A percentile compares a stretch with the other conserved stretches of the same genome.
These are phyloP conservation scores for Solioccasus polychromus DNA, from an alignment of 768 basidiomycete genomes.

Conservation along the genomic window DNA sequence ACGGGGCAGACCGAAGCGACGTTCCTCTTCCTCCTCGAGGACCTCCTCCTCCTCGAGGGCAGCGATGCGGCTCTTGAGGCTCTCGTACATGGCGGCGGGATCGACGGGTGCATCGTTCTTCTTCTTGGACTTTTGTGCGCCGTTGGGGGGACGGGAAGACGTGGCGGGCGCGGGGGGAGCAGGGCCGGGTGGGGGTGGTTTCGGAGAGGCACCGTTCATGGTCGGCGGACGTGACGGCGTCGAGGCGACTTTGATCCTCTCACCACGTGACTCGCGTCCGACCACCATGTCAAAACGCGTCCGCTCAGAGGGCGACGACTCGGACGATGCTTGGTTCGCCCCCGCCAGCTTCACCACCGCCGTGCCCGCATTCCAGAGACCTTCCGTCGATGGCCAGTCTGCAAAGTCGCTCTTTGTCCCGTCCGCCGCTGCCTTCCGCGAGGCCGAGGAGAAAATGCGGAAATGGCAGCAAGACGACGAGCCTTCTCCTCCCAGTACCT, in stretches of 20 bases:
- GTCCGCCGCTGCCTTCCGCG: conserved; percentile 51
- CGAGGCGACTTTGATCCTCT: conserved; percentile 50
- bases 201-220: too few relatives aligned
- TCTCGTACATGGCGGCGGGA: conserved; percentile 85
- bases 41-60: conserved; percentile 87
- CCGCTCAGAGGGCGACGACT: too few relatives aligned
- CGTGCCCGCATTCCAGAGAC: conserved; percentile 18
- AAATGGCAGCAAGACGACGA: conserved; percentile 46
- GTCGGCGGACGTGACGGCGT: conserved; percentile 53
- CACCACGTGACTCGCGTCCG: conserved; percentile 26
- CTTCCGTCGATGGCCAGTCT: neutral
- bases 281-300: too few relatives aligned
- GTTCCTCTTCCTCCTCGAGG: conserved; percentile 84
- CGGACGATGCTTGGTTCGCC: conserved; percentile 59
- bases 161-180: conserved; percentile 35
- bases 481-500: conserved; percentile 24
- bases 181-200: conserved; percentile 29
- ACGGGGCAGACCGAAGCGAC: conserved; percentile 56
- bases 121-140: conserved; percentile 63
- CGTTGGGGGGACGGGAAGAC: conserved; percentile 29
- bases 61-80: conserved; percentile 83
- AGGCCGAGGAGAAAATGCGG: conserved; percentile 51
- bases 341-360: conserved; percentile 40
- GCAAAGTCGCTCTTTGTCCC: conserved; percentile 43
- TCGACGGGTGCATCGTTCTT: conserved; percentile 66